A percentile compares a stretch with the other conserved stretches of the same genome.
phyloP scores from a whole-genome alignment of 306 rosid species.

The Arachis hypogaea region DNA sequence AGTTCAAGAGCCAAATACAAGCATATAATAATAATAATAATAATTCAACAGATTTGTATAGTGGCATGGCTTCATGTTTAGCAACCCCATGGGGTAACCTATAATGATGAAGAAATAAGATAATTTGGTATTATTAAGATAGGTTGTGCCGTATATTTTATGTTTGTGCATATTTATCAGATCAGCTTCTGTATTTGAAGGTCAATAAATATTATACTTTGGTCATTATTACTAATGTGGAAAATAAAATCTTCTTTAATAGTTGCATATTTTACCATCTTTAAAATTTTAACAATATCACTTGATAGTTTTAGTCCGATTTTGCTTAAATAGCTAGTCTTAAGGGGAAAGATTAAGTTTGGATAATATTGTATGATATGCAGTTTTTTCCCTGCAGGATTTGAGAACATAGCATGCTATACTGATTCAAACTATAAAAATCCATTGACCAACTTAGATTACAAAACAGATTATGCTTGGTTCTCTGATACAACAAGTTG shows the following conservation, averaged over 20 bases:
- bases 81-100: constrained; percentile 57
- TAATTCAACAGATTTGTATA: constrained; percentile 37
- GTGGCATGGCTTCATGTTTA: constrained; percentile 52
- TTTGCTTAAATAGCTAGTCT: no score
- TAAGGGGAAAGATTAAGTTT: not conserved
- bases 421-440: constrained; percentile 60
- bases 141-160: constrained; percentile 43
- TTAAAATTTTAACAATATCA: no score
- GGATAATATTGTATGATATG: constrained; percentile 17
- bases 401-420: constrained; percentile 84
- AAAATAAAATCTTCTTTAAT: no score
- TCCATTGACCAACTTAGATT: constrained; percentile 48
- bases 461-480: constrained; percentile 61
- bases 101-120: constrained; percentile 60
- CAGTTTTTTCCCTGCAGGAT: constrained; percentile 49
- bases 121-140: constrained; percentile 46
- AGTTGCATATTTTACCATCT: no score
- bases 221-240: not conserved
- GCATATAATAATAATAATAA: not conserved
- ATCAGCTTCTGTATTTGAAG: constrained; percentile 72
- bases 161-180: constrained; percentile 50
- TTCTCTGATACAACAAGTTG: constrained; percentile 61
- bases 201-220: constrained; percentile 47
- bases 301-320: no score
- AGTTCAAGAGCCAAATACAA: constrained; percentile 14